Evolutionary conservation across 371 early-diverging fungal species (phyloP), one percentile per base, ranked within the genome.

Genomic region (Rhizopus sp.): DNA sequence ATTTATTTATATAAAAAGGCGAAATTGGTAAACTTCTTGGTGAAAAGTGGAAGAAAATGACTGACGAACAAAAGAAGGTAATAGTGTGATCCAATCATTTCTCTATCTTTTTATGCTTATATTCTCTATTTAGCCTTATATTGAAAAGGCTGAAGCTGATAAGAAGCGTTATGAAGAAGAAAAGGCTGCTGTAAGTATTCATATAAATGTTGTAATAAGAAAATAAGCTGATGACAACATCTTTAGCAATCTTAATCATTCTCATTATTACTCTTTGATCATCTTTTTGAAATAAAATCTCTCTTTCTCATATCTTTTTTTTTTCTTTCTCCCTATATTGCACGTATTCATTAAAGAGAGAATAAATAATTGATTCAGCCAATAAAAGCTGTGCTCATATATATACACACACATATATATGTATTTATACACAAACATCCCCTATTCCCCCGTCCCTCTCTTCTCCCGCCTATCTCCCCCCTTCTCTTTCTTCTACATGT

Each of bases 21-120:
- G 78, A 88, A 46, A 80, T 91, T 48, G 87, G 90, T 59, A 90
- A 88, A 77, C 66, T 88, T 54, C 82, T 93, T 49, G 95, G 95
- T 62, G 84, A 85, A 53, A 74, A 77, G 77, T 94, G 94, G 94
- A 87, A 87, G 73, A 44, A 52, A 2, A 73, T 88, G 78, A 33
- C 66, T 44, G 88, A 88, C 0, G 75, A 74, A 40, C 84, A 89
- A 50, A 84, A 86, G 76, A 70, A 75, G 64, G 82, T 83, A 79
- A 78, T 62, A 67, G 23, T 23, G 23, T 23, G 23, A 23, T 23
- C 23, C 23, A 23, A 23, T 23, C 23, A 23, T 23, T 23, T 23
- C 23, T 23, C 23, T 23, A 23, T 23, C 23, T 23, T n/a, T 42
- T 42, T 8, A 15, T 42, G 7, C 17, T 42, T 42, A n/a, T 42